A percentile compares a stretch with the other conserved stretches of the same genome.
phyloP scores from a whole-genome alignment of 1,284 basidiomycete species.

The Austropuccinia psidii region DNA sequence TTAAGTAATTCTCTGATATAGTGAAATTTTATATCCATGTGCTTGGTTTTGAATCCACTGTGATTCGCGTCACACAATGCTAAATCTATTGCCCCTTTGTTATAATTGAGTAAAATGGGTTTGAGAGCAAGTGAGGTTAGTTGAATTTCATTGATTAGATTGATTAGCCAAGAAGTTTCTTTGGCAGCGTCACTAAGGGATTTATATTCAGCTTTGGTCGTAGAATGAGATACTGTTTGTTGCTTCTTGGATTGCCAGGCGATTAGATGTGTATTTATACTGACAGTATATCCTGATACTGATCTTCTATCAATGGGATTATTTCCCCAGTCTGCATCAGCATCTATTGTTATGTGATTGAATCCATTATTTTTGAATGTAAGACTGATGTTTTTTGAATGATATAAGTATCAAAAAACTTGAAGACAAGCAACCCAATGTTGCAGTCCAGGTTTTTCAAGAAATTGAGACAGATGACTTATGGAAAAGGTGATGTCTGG shows the following conservation, averaged over 20 bases:
- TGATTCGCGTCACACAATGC: too few relatives aligned
- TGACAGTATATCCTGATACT: neutral
- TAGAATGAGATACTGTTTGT: neutral
- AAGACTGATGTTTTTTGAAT: neutral
- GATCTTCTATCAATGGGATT: neutral
- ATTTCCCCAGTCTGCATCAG: neutral
- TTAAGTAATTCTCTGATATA: too few relatives aligned
- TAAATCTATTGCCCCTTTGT: too few relatives aligned
- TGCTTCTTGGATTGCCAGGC: conserved; percentile 2
- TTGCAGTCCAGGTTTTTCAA: neutral
- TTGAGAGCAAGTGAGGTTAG: too few relatives aligned
- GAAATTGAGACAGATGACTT: conserved; percentile 9
- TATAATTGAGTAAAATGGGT: too few relatives aligned
- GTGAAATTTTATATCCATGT: too few relatives aligned
- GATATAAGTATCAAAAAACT: neutral
- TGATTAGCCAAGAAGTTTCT: neutral
- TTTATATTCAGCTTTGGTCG: neutral
- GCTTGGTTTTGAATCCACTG: too few relatives aligned
- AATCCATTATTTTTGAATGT: neutral
- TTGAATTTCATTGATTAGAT: too few relatives aligned
- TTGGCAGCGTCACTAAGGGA: neutral
- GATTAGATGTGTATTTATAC: neutral
- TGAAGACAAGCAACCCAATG: neutral
- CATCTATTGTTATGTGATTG: neutral
- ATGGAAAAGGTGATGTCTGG: neutral